Evolutionary conservation across 805 yeast species (phyloP).

Genomic region (Kazachstania martiniae): DNA sequence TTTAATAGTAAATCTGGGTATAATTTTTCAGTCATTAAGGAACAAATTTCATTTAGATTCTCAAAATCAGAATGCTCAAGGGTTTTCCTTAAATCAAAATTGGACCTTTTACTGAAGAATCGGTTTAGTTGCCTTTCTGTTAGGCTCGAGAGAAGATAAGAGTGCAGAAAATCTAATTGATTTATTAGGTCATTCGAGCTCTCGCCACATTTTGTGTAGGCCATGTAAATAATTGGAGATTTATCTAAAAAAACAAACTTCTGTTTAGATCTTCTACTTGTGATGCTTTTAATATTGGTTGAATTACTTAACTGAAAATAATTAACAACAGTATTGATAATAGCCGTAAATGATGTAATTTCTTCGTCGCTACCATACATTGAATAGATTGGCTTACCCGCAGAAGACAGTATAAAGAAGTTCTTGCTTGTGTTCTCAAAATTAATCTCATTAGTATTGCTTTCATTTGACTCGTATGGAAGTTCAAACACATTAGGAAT

Average conservation of each 20-base stretch:
- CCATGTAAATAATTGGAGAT: constrained; percentile 64
- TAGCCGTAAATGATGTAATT: constrained; percentile 62
- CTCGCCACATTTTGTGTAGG: constrained; percentile 51
- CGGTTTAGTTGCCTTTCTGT: constrained; percentile 69
- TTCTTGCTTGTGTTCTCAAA: constrained; percentile 38
- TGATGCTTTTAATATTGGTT: constrained; percentile 37
- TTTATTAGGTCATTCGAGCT: constrained; percentile 38
- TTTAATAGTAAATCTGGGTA: constrained; percentile 54
- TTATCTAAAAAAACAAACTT: constrained; percentile 48
- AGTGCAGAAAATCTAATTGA: constrained; percentile 64
- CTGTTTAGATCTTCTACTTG: constrained; percentile 9
- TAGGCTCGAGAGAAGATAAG: constrained; percentile 69
- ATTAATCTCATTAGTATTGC: not conserved
- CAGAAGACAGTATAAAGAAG: constrained; percentile 66
- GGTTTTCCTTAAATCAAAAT: constrained; percentile 69
- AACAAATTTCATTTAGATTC: constrained; percentile 56
- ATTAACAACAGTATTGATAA: constrained; percentile 68
- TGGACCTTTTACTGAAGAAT: constrained; percentile 59
- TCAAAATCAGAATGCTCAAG: constrained; percentile 66
- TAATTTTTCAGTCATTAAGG: constrained; percentile 37
- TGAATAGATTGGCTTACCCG: constrained; percentile 84
- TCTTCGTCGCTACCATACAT: constrained; percentile 58
- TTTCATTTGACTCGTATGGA: too few relatives aligned
- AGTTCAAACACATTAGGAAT: constrained; percentile 20
- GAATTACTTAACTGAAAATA: constrained; percentile 42